These are phyloP conservation scores for Trichoderma erinaceum DNA, from an alignment of 495 filamentous ascomycete genomes.

Conservation along the genomic window DNA sequence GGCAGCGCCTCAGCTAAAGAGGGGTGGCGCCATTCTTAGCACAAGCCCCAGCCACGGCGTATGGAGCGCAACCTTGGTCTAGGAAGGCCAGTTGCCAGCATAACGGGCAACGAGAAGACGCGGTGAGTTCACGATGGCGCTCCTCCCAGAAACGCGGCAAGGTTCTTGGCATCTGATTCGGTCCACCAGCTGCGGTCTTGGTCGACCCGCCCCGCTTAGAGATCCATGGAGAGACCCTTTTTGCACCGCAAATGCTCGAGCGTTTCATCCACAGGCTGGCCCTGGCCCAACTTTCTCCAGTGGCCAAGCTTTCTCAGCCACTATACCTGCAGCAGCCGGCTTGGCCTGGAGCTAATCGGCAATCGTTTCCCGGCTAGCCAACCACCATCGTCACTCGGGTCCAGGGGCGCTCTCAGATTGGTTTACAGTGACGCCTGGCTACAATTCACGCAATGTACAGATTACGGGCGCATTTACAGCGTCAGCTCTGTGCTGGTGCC, in stretches of 20 bases:
- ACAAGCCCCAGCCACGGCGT: background rate
- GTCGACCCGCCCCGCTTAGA: conserved; percentile 1
- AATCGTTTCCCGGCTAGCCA: conserved; percentile 10
- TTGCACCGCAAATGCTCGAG: background rate
- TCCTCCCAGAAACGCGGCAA: conserved; percentile 8
- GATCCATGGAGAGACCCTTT: conserved; percentile 10
- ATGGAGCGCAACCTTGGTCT: background rate
- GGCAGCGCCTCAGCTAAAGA: background rate
- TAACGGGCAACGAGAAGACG: background rate
- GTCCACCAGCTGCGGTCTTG: background rate
- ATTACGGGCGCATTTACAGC: background rate
- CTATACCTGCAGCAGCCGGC: background rate
- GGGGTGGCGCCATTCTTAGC: background rate
- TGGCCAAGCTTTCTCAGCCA: conserved; percentile 6
- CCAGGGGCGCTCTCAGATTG: background rate
- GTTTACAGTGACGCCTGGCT: background rate
- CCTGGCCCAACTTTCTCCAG: background rate
- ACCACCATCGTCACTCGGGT: background rate
- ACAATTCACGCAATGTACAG: conserved; percentile 5
- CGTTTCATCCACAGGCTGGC: conserved; percentile 2
- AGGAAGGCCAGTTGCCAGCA: background rate
- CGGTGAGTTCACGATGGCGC: background rate
- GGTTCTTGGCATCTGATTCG: background rate
- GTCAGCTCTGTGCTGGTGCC: background rate
- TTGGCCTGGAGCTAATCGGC: conserved; percentile 12